Evolutionary conservation across 495 filamentous ascomycete genomes (phyloP), one percentile per base, ranked within the genome.

Genomic region (Elasticomyces elasticus): DNA sequence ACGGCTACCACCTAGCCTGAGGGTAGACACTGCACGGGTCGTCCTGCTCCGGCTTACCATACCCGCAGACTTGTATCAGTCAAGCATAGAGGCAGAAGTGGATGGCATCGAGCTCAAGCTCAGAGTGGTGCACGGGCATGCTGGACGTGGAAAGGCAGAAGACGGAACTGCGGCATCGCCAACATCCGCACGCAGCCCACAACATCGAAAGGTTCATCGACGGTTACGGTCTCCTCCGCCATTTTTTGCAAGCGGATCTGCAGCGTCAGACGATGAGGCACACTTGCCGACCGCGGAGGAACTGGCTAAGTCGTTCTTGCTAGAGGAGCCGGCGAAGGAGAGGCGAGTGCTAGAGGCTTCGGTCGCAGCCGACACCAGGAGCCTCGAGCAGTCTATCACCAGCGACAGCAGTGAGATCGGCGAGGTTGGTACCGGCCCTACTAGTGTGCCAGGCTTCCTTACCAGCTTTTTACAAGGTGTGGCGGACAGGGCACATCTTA

Each of bases 251-350:
- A 66, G 22, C 64, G 66, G 19, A 66, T 64, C 52, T 64, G 72
- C 27, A 64, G 43, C 35, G 5, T 40, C n/a, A 5, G 59, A 68
- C 28, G 56, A 74, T 54, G 63, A 64, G 25, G 73, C 76, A 1
- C 63, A 75, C 19, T 69, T 94, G 11, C 87, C 87, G 2, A 87
- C 85, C 15, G 80, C 87, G n/a, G 77, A 83, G 56, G 84, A 91
- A 53, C 75, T 97, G 27, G 91, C 91, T 3, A 76, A 89, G 66
- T 94, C 86, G 0, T 96, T 95, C 68, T 73, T 97, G 13, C 77
- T 88, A 58, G 78, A 87, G 0, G 87, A 96, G 59, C 85, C 89
- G 0, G 67, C 66, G 38, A 79, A 84, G 51, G 86, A 92, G 63
- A 85, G 81, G 59, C 77, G 77, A 30, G 79, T 88, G 66, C 71